Base-by-base conservation (phyloP, 345 rosid genomes). In the Geranium brycei region DNA sequence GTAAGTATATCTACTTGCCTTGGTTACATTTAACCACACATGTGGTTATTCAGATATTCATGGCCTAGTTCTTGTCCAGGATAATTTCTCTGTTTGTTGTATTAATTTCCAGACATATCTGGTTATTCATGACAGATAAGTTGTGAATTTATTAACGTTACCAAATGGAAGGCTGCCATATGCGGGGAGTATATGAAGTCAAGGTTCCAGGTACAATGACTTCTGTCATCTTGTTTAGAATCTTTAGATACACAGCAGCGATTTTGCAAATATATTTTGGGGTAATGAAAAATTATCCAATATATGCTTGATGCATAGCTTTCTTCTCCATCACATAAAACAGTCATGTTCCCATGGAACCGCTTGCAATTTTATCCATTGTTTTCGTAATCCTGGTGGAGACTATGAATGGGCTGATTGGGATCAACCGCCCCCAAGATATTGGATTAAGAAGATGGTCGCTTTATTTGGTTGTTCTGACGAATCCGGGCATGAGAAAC, bases 381-480 rank as follows among this genome's bases (percentile, higher is more conserved):
- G 97, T 78, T 93, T 93, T 78, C 81, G 83, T 66, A 93, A 93
- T 72, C 99, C 99, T 23, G 97, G 99, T 57, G 97, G 91, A 32
- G 99, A 93, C 80, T 93, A 88, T 76, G 95, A 90, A 72, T 93
- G 99, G 99, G 96, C 99, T 67, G 96, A 93, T 74, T 77, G 80
- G 86, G 97, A 90, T 75, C 86, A 81, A 77, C 91, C 90, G 69
- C 91, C 97, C 61, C 97, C 99, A 31, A 83, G 83, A 78, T 90
- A 77, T 78, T 93, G 99, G 99, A 70, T 77, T 59, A 76, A 71
- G 68, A 85, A 85, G 78, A 93, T 93, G 97, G 74, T 66, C 60
- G 82, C 89, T 68, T 77, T 93, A 71, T 93, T 93, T 81, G 99
- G 99, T 58, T 75, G 81, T 77, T 66, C 83, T 57, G 81, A 69